phyloP scores from a whole-genome alignment of 768 basidiomycete genomes.

The Hericium alpestre region DNA sequence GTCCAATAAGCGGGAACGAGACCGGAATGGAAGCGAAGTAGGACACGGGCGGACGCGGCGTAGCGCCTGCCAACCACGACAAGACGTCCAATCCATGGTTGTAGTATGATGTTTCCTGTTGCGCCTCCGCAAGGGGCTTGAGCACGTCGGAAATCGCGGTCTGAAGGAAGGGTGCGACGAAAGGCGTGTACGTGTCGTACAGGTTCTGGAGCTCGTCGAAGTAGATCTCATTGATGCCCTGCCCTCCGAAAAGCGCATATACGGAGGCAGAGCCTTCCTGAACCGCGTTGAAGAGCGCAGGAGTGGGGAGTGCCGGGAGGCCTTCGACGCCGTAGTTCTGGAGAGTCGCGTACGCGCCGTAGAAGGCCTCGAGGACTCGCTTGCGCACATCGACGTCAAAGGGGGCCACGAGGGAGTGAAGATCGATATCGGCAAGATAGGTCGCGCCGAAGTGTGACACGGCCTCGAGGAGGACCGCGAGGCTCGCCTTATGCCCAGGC shows the following conservation, averaged over 20 bases:
- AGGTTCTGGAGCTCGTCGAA: slow-evolving; percentile 90
- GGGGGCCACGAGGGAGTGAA: slow-evolving; percentile 70
- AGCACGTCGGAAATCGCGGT: slow-evolving; percentile 59
- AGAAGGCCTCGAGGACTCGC: slow-evolving; percentile 70
- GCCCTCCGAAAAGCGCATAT: slow-evolving; percentile 94
- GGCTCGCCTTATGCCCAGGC: slow-evolving; percentile 30
- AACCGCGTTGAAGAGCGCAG: slow-evolving; percentile 61
- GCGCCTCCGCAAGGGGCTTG: slow-evolving; percentile 52
- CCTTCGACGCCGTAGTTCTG: slow-evolving; percentile 42
- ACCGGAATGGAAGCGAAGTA: slow-evolving; percentile 92
- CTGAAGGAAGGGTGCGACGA: slow-evolving; percentile 62
- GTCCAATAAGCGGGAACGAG: slow-evolving; percentile 91
- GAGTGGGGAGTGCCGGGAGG: slow-evolving; percentile 50
- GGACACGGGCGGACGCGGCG: slow-evolving; percentile 61
- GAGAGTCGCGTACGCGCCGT: slow-evolving; percentile 59
- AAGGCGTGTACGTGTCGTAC: slow-evolving; percentile 85
- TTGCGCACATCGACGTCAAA: slow-evolving; percentile 72
- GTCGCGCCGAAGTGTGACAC: slow-evolving; percentile 69
- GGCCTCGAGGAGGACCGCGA: slow-evolving; percentile 60
- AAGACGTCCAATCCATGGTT: slow-evolving; percentile 69
- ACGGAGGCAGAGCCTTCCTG: slow-evolving; percentile 55
- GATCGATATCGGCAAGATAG: slow-evolving; percentile 62
- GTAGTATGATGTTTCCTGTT: slow-evolving; percentile 57
- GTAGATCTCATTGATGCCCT: slow-evolving; percentile 97
- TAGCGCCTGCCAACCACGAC: slow-evolving; percentile 71